Percentiles rank a stretch among this genome's conserved stretches.
phyloP scores from a whole-genome alignment of 176 grass and related monocot species.

The Urochloa ruziziensis region DNA sequence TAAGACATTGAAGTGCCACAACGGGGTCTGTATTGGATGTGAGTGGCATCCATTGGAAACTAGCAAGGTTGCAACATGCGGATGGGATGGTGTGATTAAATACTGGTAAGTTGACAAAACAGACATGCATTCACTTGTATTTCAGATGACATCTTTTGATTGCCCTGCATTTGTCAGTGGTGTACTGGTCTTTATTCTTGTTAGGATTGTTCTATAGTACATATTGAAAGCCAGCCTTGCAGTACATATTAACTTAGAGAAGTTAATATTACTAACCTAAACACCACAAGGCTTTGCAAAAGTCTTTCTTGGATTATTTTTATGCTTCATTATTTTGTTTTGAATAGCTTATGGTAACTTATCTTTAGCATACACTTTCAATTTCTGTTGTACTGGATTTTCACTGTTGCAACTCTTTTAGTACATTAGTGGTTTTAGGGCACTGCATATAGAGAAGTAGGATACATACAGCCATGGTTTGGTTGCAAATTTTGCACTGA shows the following conservation, averaged over 20 bases:
- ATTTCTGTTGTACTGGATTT: neutral
- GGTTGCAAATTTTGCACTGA: neutral
- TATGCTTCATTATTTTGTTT: neutral
- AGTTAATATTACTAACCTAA: neutral
- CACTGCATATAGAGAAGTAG: neutral
- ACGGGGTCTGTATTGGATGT: constrained; percentile 90
- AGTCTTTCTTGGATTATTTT: neutral
- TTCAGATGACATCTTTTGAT: neutral
- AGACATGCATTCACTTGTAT: constrained; percentile 10
- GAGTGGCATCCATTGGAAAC: constrained; percentile 98
- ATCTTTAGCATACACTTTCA: neutral
- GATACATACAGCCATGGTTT: neutral
- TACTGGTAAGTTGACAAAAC: constrained; percentile 75
- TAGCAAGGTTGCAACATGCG: constrained; percentile 97
- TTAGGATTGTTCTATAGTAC: neutral
- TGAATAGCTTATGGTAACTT: neutral
- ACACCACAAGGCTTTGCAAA: neutral
- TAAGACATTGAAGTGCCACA: constrained; percentile 87
- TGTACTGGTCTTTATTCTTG: no score
- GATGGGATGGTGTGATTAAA: constrained; percentile 98
- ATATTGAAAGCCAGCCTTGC: neutral
- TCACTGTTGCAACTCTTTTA: neutral
- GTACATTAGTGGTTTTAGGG: neutral
- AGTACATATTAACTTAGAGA: neutral
- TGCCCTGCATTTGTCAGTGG: neutral